Evolutionary conservation across 2,329 filamentous ascomycete genomes (phyloP).

Genomic region (Ophiostoma pallidulum): DNA sequence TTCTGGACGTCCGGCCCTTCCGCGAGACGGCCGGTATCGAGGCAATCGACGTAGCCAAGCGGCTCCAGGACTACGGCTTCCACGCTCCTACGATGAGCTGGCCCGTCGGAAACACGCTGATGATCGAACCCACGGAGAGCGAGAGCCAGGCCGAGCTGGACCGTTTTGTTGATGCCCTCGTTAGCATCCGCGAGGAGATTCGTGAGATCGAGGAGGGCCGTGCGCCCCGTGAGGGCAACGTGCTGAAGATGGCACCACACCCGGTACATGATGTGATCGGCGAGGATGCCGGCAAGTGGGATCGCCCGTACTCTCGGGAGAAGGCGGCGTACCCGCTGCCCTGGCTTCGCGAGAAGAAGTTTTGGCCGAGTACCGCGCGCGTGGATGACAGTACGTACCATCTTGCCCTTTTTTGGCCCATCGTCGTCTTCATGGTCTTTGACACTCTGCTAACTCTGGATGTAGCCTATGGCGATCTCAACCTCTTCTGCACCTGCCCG

Average conservation of each 20-base stretch:
- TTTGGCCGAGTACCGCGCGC: conserved; percentile 83
- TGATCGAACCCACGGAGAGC: conserved; percentile 95
- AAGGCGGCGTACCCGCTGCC: conserved; percentile 78
- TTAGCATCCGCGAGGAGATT: conserved; percentile 81
- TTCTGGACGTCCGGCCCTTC: conserved; percentile 80
- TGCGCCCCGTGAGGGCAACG: conserved; percentile 65
- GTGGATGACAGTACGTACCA: conserved; percentile 75
- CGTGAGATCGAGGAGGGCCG: conserved; percentile 70
- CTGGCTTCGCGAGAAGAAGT: conserved; percentile 89
- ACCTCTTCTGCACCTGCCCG: conserved; percentile 90
- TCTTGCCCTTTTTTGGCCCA: not conserved
- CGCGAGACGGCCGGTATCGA: conserved; percentile 75
- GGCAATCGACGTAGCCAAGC: conserved; percentile 91
- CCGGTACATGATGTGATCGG: conserved; percentile 69
- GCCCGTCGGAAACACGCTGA: conserved; percentile 89
- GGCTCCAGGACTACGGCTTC: conserved; percentile 94
- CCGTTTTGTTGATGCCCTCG: conserved; percentile 82
- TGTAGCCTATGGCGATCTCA: conserved; percentile 76
- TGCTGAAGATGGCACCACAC: conserved; percentile 85
- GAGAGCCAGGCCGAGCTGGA: conserved; percentile 90
- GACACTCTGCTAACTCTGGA: conserved; percentile 14
- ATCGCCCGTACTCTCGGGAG: conserved; percentile 70
- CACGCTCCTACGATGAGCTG: conserved; percentile 96
- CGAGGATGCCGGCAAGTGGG: conserved; percentile 53
- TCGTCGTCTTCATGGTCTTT: not conserved